These are phyloP conservation scores for Psilocybe cyanescens DNA, from an alignment of 768 basidiomycete species.

Conservation along the genomic window DNA sequence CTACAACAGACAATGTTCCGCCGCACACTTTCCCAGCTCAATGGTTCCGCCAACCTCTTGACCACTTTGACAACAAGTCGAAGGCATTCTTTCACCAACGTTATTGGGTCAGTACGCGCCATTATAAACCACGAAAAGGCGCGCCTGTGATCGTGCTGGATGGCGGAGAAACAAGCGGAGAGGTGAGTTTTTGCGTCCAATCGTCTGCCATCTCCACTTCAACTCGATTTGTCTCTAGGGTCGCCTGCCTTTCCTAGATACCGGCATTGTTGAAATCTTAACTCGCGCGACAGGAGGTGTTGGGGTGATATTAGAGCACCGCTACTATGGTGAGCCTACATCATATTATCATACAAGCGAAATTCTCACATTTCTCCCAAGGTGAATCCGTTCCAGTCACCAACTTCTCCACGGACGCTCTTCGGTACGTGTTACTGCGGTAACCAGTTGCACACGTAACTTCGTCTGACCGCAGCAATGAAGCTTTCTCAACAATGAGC, in stretches of 20 bases:
- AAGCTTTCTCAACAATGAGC: slow-evolving; percentile 89
- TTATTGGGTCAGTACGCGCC: slow-evolving; percentile 89
- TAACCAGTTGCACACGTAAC: neutral
- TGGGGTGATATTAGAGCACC: slow-evolving; percentile 90
- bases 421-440: slow-evolving; percentile 52
- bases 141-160: slow-evolving; percentile 91
- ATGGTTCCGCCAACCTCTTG: slow-evolving; percentile 85
- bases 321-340: slow-evolving; percentile 71
- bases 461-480: neutral
- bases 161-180: slow-evolving; percentile 91
- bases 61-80: slow-evolving; percentile 67
- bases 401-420: slow-evolving; percentile 80
- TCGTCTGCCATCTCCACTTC: too few relatives aligned
- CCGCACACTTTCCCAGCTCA: slow-evolving; percentile 53
- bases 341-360: neutral
- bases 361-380: slow-evolving; percentile 25
- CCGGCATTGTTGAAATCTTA: slow-evolving; percentile 87
- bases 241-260: slow-evolving; percentile 65
- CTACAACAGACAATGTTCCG: neutral
- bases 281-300: slow-evolving; percentile 85
- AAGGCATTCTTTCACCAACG: slow-evolving; percentile 79
- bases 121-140: slow-evolving; percentile 71
- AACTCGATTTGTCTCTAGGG: slow-evolving; percentile 29
- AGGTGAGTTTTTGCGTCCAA: slow-evolving; percentile 40
- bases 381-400: slow-evolving; percentile 76